Evolutionary conservation across 768 basidiomycete species (phyloP), one percentile per base, ranked within the genome.

Genomic region (Scleroderma bovista): DNA sequence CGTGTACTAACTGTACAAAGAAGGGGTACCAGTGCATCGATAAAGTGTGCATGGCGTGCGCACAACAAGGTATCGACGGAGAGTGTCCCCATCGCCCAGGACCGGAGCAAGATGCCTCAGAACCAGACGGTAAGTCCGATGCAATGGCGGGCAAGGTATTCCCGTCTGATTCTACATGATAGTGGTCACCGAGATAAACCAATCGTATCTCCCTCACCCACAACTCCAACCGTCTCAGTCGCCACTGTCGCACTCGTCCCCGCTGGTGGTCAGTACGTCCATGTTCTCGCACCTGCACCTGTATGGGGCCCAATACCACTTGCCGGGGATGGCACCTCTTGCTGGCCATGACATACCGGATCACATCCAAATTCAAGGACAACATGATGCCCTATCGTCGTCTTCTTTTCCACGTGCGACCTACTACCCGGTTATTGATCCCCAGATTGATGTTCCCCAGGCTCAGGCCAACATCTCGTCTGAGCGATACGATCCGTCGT

Each of bases 11-110:
- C 17, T 81, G 79, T 60, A 59, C 62, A 50, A 74, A 75, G 34
- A 79, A 79, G 62, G 71, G 75, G 20, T 74, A 72, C 51, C 72
- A 79, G 47, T 81, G 80, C 52, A 52, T 78, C 47, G 76, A 80
- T 51, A 73, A 74, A 39, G 69, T 72, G 38, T 79, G 78, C 57
- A 60, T 68, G 47, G 48, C 64, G 29, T 80, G 79, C 57, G 59
- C 62, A 16, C 69, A 70, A 38, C 76, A 72, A 51, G 78, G 77
- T 6, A 58, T 66, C 46, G 69, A 68, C 43, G 65, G 69, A 20
- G 74, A 78, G 52, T 80, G 78, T 50, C 69, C 65, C 16, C 77
- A 80, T 58, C 71, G 63, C 48, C 22, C 46, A 43, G 56, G 37
- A 17, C 50, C 44, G 39, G 64, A 64, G 42, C 40, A 42, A 20